These are phyloP conservation scores for Cubamyces lactineus DNA, from an alignment of 768 basidiomycete genomes.

Conservation along the genomic window DNA sequence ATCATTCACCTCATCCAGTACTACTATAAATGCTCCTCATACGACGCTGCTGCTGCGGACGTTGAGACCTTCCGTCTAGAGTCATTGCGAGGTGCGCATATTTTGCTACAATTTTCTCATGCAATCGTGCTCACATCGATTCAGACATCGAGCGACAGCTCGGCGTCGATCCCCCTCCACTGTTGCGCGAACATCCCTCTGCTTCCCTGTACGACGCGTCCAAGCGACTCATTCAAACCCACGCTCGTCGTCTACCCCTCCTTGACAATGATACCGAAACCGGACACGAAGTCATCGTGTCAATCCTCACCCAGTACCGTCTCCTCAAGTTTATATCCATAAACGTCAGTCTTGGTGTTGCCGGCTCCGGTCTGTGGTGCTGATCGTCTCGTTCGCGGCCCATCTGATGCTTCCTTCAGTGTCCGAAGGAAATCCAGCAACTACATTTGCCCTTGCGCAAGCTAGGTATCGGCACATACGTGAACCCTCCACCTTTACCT, in stretches of 20 bases:
- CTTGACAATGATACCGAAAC: slow-evolving; percentile 94
- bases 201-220: slow-evolving; percentile 90
- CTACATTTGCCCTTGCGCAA: slow-evolving; percentile 80
- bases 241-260: slow-evolving; percentile 91
- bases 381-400: slow-evolving; percentile 1
- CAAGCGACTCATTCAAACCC: slow-evolving; percentile 88
- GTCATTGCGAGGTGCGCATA: slow-evolving; percentile 75
- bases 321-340: slow-evolving; percentile 98
- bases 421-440: slow-evolving; percentile 79
- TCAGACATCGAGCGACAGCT: slow-evolving; percentile 93
- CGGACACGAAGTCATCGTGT: slow-evolving; percentile 93
- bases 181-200: slow-evolving; percentile 85
- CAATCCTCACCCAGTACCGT: slow-evolving; percentile 95
- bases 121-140: slow-evolving; percentile 12
- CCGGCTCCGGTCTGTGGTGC: background rate
- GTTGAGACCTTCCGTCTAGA: slow-evolving; percentile 93
- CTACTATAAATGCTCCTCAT: slow-evolving; percentile 86
- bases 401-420: slow-evolving; percentile 48
- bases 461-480: slow-evolving; percentile 94
- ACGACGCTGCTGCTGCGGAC: slow-evolving; percentile 84
- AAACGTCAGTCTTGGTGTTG: slow-evolving; percentile 63
- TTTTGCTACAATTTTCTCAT: slow-evolving; percentile 8
- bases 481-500: slow-evolving; percentile 47
- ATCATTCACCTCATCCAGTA: slow-evolving; percentile 99
- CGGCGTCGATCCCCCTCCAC: slow-evolving; percentile 89